phyloP scores from a whole-genome alignment of 768 basidiomycete species.

The Boletales sp. region DNA sequence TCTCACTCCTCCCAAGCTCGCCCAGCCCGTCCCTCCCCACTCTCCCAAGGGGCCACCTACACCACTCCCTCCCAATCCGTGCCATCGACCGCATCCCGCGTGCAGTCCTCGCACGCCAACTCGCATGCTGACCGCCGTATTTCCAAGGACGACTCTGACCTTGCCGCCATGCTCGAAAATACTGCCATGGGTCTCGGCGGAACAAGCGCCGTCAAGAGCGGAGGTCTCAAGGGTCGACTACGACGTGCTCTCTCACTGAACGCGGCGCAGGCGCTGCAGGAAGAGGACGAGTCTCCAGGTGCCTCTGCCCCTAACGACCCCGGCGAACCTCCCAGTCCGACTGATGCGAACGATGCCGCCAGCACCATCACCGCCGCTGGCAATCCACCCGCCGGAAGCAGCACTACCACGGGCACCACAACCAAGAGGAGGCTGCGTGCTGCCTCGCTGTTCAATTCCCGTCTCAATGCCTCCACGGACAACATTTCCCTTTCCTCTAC shows the following conservation, averaged over 20 bases:
- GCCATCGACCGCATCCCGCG: conserved; percentile 15
- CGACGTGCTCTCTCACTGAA: conserved; percentile 71
- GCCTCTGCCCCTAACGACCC: conserved; percentile 29
- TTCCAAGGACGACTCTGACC: conserved; percentile 74
- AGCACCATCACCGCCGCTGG: conserved; percentile 38
- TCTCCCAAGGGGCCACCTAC: conserved; percentile 31
- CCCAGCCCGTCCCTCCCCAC: conserved; percentile 29
- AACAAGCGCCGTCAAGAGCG: conserved; percentile 43
- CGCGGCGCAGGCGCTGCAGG: conserved; percentile 51
- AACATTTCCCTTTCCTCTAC: conserved; percentile 95
- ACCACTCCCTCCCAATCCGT: conserved; percentile 10
- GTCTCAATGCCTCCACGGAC: conserved; percentile 84
- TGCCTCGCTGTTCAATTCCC: conserved; percentile 80
- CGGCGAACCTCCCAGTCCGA: conserved; percentile 23
- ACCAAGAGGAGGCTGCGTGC: conserved; percentile 70
- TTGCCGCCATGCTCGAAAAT: conserved; percentile 49
- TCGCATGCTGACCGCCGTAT: conserved; percentile 69
- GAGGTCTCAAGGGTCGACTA: conserved; percentile 74
- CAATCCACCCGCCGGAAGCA: background rate
- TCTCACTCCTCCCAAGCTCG: conserved; percentile 28
- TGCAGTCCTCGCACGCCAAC: conserved; percentile 37
- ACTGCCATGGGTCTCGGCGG: conserved; percentile 36
- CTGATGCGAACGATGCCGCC: conserved; percentile 24
- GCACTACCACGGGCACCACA: conserved; percentile 28
- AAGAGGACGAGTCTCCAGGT: conserved; percentile 31